Base-by-base conservation (phyloP, 1,284 basidiomycete genomes). In the Leccinum olivaceoglutinosum region DNA sequence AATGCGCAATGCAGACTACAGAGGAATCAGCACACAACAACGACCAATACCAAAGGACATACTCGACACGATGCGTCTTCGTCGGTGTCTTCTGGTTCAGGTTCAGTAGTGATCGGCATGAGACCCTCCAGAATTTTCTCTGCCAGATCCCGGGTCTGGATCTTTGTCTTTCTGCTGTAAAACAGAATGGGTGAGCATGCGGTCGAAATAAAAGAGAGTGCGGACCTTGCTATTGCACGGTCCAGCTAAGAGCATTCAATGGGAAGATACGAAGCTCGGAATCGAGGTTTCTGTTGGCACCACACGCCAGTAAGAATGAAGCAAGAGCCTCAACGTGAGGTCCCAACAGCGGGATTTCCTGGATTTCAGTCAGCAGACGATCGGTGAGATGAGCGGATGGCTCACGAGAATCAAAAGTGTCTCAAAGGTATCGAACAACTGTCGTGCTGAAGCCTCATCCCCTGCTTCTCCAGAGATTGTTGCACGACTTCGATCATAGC, bases 171-270 rank as follows among this genome's bases (percentile, higher is more conserved):
- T 88, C 98, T 99, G 81, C 92, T 93, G 68, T 12, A 39, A 1
- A n/a, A 62, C 2, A n/a, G 63, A 59, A 65, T 9, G 25, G 29
- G 25, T 64, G 4, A 65, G 18, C 5, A 38, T 51, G 3, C 16
- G 16, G 58, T 39, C 2, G 34, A 12, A 29, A 25, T 29, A 51
- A n/a, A 14, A 38, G 59, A 32, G 60, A 21, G 59, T 18, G 21
- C 29, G 49, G 11, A 59, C 78, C 25, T 65, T 72, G 89, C 92
- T 96, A 96, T 80, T 93, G 91, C 64, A 97, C 89, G 58, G 91
- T 94, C 96, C 96, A 99, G 73, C 94, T 92, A 39, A 99, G 85
- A 21, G 94, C 93, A 74, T 98, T 99, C 64, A 99, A 85, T 29
- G 93, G 90, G 75, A 97, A 92, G 66, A 95, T 87, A 66, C 97